These are phyloP conservation scores for Adansonia grandidieri DNA, from an alignment of 441 rosid genomes.

Conservation along the genomic window DNA sequence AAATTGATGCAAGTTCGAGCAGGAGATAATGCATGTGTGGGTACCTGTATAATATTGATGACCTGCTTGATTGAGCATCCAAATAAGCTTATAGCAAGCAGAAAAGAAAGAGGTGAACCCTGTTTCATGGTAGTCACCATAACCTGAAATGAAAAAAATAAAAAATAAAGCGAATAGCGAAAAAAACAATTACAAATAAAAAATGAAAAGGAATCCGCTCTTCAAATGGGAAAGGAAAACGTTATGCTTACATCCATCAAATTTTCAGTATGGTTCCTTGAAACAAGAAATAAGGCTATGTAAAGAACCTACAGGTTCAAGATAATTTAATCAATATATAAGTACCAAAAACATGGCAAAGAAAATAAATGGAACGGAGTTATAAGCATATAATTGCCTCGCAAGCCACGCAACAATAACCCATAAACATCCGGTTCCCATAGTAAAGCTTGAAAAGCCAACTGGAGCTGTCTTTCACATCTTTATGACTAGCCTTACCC, in stretches of 20 bases:
- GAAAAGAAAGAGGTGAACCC: slow-evolving; percentile 51
- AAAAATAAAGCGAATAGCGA: background rate
- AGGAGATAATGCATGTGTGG: background rate
- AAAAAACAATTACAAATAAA: slow-evolving; percentile 13
- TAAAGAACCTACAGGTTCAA: slow-evolving; percentile 72
- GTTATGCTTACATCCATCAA: slow-evolving; percentile 60
- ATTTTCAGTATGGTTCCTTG: slow-evolving; percentile 58
- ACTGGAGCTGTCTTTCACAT: slow-evolving; percentile 89
- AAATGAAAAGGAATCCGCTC: background rate
- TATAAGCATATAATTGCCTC: slow-evolving; percentile 56
- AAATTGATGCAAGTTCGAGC: background rate
- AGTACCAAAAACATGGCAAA: background rate
- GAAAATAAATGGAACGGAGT: background rate
- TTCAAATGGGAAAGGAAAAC: background rate
- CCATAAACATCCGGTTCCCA: slow-evolving; percentile 95
- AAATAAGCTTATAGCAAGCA: slow-evolving; percentile 63
- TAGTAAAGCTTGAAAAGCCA: slow-evolving; percentile 96
- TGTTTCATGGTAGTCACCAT: slow-evolving; percentile 45
- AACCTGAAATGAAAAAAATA: slow-evolving; percentile 49
- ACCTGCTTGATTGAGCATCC: slow-evolving; percentile 90
- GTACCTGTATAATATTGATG: slow-evolving; percentile 87
- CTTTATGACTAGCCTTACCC: slow-evolving; percentile 93
- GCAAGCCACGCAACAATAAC: slow-evolving; percentile 88
- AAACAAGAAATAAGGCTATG: slow-evolving; percentile 68
- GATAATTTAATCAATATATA: slow-evolving; percentile 21